Evolutionary conservation across 768 basidiomycete species (phyloP), one percentile per base, ranked within the genome.

Genomic region (Boletellus emodensis): DNA sequence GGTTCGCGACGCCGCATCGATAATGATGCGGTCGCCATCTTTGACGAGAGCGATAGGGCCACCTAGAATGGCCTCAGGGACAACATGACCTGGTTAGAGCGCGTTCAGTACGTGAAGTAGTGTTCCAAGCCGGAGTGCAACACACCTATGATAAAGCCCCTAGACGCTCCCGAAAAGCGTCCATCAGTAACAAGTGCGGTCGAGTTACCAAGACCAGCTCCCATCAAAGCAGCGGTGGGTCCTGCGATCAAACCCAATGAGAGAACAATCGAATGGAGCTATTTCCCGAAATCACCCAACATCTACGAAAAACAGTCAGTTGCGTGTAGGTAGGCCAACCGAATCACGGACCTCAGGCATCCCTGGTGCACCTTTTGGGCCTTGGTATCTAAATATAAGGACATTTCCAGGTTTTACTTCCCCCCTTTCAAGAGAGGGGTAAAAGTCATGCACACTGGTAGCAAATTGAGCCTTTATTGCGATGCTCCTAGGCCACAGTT

Each of bases 131-230:
- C 8, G 20, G 30, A 7, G n/a, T 14, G 35, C 18, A 11, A 52
- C 67, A 43, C 34, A 75, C 78, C 79, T 49, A 82, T 80, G 63
- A 81, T 79, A 65, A 83, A 83, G 7, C 83, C 83, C 38, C 79
- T 73, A 7, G 80, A 87, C 3, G 90, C 91, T 14, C 91, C 91
- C 17, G 87, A 89, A 76, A 94, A 94, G 15, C 91, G 82, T 43
- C 91, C 91, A 63, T 94, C 91, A 0, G 91, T 94, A 56, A 94
- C 84, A 44, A 94, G 75, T 1, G 87, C 87, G 3, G 87, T 90
- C 30, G 82, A 83, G 41, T 80, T 78, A 38, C 85, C 81, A 22
- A 94, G 74, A 24, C 91, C 90, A 41, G 90, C 90, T 18, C 91
- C 91, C 62, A 90, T 84, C 52, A 94, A 75, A 9, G 90, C 90